A percentile compares a stretch with the other conserved stretches of the same genome.
Conservation (phyloP, 2,329 filamentous ascomycete species). For the Aspergillus pseudonomiae region DNA sequence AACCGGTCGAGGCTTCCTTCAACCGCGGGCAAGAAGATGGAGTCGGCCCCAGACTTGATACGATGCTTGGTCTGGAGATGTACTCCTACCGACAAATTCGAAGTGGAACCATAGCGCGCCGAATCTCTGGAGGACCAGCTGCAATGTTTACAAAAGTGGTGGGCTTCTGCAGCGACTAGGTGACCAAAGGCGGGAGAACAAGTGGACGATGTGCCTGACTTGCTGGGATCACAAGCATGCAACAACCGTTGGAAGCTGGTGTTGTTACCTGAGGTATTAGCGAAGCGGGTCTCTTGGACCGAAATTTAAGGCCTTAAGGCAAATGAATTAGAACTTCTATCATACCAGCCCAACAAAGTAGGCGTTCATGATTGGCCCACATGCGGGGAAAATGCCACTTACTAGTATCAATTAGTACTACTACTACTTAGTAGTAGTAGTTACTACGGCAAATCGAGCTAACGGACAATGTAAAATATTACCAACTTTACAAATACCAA, state of each 20-base stretch:
- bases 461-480: too few relatives aligned
- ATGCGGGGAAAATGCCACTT: background rate
- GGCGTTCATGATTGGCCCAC: background rate
- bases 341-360: background rate
- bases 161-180: conserved; percentile 5
- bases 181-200: conserved; percentile 21
- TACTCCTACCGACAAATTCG: too few relatives aligned
- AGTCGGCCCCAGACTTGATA: too few relatives aligned
- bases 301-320: conserved; percentile 1
- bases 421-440: too few relatives aligned
- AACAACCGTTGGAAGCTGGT: background rate
- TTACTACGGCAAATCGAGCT: too few relatives aligned
- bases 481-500: too few relatives aligned
- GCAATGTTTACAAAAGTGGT: too few relatives aligned
- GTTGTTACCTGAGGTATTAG: background rate
- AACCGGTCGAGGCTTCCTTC: too few relatives aligned
- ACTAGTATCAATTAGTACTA: background rate
- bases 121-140: too few relatives aligned
- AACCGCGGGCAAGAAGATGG: too few relatives aligned
- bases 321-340: background rate
- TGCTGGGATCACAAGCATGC: conserved; percentile 17
- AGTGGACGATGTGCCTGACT: conserved; percentile 24
- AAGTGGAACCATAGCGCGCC: too few relatives aligned
- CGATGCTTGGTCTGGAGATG: too few relatives aligned
- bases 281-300: background rate